Conservation (phyloP, 139 green algal species). For the Monoraphidium neglectum region DNA sequence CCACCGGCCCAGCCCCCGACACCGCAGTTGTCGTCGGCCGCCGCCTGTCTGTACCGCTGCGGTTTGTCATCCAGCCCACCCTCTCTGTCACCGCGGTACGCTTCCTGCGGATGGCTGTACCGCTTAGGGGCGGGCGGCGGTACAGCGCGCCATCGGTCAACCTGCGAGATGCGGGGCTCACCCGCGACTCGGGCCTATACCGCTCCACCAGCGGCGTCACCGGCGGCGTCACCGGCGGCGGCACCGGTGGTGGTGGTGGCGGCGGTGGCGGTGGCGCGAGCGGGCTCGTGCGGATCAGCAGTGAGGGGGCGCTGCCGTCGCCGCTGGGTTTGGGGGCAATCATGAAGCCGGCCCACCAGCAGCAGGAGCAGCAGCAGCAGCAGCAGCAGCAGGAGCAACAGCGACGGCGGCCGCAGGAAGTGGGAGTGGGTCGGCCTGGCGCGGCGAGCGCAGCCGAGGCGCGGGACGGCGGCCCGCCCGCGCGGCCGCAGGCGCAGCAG, state of each 20-base stretch:
- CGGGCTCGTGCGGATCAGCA: conserved; percentile 3
- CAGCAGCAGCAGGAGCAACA: conserved; percentile 5
- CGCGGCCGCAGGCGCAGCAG: too few relatives aligned
- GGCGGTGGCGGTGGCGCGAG: too few relatives aligned
- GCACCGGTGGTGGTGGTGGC: too few relatives aligned
- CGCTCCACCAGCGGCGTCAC: too few relatives aligned
- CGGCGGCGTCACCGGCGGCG: too few relatives aligned
- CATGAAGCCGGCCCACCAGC: not conserved
- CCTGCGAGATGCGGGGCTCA: not conserved
- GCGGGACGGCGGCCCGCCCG: not conserved
- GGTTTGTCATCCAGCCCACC: conserved; percentile 19
- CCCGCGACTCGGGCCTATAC: not conserved
- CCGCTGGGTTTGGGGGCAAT: too few relatives aligned
- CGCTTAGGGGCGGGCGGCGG: not conserved
- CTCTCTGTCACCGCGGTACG: conserved; percentile 4
- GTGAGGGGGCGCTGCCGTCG: conserved; percentile 11
- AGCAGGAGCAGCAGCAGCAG: conserved; percentile 6
- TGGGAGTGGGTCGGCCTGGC: too few relatives aligned
- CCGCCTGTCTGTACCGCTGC: not conserved
- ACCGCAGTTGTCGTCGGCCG: not conserved
- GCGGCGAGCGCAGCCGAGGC: not conserved
- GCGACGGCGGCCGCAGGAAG: not conserved
- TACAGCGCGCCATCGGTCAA: not conserved
- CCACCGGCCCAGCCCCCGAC: conserved; percentile 1
- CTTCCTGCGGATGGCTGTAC: not conserved